Evolutionary conservation across 495 filamentous ascomycete genomes (phyloP).

Genomic region (Xylaria nigripes): DNA sequence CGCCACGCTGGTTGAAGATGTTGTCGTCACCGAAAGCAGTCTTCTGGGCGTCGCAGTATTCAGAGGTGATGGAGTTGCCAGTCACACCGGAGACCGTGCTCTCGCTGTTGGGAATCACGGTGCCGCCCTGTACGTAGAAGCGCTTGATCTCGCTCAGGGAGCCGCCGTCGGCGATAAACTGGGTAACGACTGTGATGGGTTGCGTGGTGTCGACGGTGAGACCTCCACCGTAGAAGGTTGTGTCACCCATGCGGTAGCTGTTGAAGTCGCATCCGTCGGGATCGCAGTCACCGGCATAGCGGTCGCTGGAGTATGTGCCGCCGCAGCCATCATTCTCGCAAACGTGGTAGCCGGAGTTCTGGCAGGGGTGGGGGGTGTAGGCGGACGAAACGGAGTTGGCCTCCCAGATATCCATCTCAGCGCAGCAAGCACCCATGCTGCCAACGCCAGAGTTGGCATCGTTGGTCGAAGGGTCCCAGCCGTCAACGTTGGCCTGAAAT

Average conservation of each 20-base stretch:
- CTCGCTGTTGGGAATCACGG: conserved; percentile 47
- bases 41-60: conserved; percentile 43
- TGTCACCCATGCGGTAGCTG: conserved; percentile 54
- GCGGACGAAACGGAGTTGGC: conserved; percentile 57
- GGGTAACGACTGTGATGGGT: conserved; percentile 59
- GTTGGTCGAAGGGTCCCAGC: conserved; percentile 47
- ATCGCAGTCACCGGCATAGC: conserved; percentile 49
- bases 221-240: conserved; percentile 49
- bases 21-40: conserved; percentile 52
- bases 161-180: conserved; percentile 54
- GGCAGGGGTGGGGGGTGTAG: conserved; percentile 59
- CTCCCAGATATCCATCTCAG: conserved; percentile 68
- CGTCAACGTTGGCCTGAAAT: conserved; percentile 47
- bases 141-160: conserved; percentile 51
- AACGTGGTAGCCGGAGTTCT: conserved; percentile 32
- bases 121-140: conserved; percentile 55
- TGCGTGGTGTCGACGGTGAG: conserved; percentile 49
- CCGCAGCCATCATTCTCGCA: conserved; percentile 41
- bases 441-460: conserved; percentile 51
- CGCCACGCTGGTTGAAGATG: conserved; percentile 51
- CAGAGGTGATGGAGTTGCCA: conserved; percentile 37
- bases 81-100: conserved; percentile 40
- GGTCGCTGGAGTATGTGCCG: conserved; percentile 38
- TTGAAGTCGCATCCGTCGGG: conserved; percentile 32
- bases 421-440: conserved; percentile 55